Conservation (phyloP, 73 alveolate species). For the Tetrahymena borealis region DNA sequence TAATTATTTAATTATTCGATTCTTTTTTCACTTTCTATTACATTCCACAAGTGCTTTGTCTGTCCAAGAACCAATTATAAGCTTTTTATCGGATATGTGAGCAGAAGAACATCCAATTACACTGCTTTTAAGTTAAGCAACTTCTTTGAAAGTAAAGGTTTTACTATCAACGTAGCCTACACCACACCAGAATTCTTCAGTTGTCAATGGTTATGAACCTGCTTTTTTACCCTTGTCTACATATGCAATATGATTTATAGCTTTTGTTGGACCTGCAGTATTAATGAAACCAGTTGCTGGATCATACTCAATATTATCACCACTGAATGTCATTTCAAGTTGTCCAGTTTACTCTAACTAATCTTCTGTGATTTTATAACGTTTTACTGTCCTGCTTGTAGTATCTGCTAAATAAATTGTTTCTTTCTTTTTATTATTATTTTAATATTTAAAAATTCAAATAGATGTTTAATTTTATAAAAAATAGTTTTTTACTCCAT, state of each 20-base stretch:
- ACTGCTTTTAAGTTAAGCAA: neutral
- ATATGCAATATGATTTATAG: neutral
- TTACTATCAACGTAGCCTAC: neutral
- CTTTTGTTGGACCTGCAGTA: neutral
- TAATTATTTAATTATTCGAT: neutral
- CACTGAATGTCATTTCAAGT: neutral
- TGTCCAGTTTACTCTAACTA: neutral
- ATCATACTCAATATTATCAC: neutral
- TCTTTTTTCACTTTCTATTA: neutral
- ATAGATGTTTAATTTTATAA: neutral
- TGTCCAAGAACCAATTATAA: neutral
- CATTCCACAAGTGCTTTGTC: neutral
- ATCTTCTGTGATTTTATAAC: neutral
- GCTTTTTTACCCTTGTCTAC: neutral
- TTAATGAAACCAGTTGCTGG: neutral
- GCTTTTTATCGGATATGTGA: neutral
- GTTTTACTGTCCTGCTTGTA: neutral
- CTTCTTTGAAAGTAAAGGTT: neutral
- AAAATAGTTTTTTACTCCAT: neutral
- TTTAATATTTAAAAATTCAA: neutral
- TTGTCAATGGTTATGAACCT: neutral
- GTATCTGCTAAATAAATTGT: neutral
- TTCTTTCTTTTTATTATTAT: neutral
- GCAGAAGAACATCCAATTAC: neutral
- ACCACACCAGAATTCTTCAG: neutral